Evolutionary conservation across 208 protist genomes (phyloP).

Genomic region (Crithidia thermophila): DNA sequence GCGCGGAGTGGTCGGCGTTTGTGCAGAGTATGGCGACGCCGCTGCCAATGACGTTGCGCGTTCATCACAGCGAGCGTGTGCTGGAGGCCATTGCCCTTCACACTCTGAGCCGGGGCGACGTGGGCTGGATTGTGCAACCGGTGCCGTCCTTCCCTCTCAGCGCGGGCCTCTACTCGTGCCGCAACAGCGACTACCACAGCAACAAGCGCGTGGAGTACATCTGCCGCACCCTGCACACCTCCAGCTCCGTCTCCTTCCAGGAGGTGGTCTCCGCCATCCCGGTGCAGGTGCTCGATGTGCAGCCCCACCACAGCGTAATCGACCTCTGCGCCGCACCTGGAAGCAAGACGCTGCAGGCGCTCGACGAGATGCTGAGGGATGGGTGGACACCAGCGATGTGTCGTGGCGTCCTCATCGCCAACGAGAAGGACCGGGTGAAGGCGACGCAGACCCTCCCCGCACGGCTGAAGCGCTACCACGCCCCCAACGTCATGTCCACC

Average conservation of each 20-base stretch:
- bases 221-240: slow-evolving; percentile 86
- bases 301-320: slow-evolving; percentile 81
- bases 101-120: slow-evolving; percentile 34
- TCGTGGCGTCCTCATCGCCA: slow-evolving; percentile 77
- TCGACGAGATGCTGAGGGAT: slow-evolving; percentile 78
- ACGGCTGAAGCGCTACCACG: slow-evolving; percentile 89
- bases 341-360: slow-evolving; percentile 89
- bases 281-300: slow-evolving; percentile 71
- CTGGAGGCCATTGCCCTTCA: slow-evolving; percentile 41
- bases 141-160: slow-evolving; percentile 35
- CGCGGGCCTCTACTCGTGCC: slow-evolving; percentile 69
- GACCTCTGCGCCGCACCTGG: slow-evolving; percentile 94
- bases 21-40: slow-evolving; percentile 52
- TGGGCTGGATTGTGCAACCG: slow-evolving; percentile 42
- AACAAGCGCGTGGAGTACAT: slow-evolving; percentile 62
- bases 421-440: slow-evolving; percentile 93
- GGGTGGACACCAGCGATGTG: slow-evolving; percentile 42
- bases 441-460: slow-evolving; percentile 93
- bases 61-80: slow-evolving; percentile 75
- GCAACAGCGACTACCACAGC: slow-evolving; percentile 77
- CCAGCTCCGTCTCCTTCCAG: slow-evolving; percentile 88
- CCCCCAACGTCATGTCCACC: slow-evolving; percentile 81
- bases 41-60: slow-evolving; percentile 87
- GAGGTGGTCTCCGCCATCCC: slow-evolving; percentile 89
- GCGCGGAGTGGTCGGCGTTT: slow-evolving; percentile 73